Conservation (phyloP, 2,329 filamentous ascomycete species). For the Fusarium begoniae region DNA sequence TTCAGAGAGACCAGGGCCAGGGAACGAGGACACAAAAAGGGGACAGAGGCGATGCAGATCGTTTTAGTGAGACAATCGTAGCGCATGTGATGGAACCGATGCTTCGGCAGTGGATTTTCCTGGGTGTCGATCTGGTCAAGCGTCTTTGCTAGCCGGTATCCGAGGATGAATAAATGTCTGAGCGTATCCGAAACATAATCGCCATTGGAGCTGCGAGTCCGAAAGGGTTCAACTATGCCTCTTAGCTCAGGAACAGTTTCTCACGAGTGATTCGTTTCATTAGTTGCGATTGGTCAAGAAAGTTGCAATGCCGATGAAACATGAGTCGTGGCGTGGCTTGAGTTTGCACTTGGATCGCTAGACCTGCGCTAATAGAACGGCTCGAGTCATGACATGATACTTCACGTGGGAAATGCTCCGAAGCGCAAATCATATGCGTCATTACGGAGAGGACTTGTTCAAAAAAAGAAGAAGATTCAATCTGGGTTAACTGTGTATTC, state of each 20-base stretch:
- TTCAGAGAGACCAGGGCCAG: not conserved
- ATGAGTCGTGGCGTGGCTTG: not conserved
- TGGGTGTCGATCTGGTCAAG: not conserved
- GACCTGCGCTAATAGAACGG: not conserved
- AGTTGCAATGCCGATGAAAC: not conserved
- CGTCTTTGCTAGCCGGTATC: not conserved
- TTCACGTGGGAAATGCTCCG: not conserved
- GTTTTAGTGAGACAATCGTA: not conserved
- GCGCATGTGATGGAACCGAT: not conserved
- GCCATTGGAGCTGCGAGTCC: not conserved
- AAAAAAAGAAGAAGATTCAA: too few relatives aligned
- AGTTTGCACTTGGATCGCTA: not conserved
- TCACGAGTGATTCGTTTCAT: too few relatives aligned
- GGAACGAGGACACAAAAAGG: not conserved
- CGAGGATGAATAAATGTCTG: not conserved
- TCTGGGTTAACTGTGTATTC: not conserved
- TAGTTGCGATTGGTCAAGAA: not conserved
- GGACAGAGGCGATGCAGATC: not conserved
- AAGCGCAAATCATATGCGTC: not conserved
- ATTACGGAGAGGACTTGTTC: too few relatives aligned
- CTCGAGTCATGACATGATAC: not conserved
- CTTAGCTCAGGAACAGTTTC: not conserved
- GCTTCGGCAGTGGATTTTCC: not conserved
- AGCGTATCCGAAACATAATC: not conserved
- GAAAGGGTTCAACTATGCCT: not conserved